Percentiles rank a stretch among this genome's conserved stretches.
Evolutionary conservation across 495 filamentous ascomycete species (phyloP).

Genomic region (Neurospora sp.): DNA sequence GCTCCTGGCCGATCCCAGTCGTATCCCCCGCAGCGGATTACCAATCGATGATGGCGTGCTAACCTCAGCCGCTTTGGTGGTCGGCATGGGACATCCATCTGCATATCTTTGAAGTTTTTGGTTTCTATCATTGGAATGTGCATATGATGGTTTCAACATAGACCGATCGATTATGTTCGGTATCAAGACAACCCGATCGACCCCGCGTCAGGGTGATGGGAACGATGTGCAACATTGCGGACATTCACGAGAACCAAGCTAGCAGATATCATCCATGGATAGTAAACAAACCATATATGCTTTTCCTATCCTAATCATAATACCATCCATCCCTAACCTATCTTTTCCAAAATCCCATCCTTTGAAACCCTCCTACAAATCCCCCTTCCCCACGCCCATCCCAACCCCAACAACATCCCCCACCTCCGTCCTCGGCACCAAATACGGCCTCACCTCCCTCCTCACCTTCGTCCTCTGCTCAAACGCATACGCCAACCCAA

Average conservation of each 20-base stretch:
- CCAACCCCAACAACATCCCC: constrained; percentile 18
- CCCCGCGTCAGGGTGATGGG: neutral
- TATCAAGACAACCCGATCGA: neutral
- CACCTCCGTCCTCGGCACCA: constrained; percentile 39
- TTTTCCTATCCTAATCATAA: neutral
- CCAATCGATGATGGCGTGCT: neutral
- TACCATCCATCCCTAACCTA: neutral
- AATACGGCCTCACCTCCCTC: constrained; percentile 33
- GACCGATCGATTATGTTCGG: neutral
- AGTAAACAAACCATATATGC: neutral
- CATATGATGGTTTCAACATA: neutral
- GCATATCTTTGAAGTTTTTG: neutral
- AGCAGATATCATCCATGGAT: neutral
- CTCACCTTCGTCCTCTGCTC: constrained; percentile 52
- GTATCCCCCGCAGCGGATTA: neutral
- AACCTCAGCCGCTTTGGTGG: neutral
- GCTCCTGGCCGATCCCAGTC: neutral
- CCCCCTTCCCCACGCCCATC: neutral
- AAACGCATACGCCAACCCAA: constrained; percentile 58
- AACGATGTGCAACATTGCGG: neutral
- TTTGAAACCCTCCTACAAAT: neutral
- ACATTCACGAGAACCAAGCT: neutral
- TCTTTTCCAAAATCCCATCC: neutral
- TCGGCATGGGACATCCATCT: neutral
- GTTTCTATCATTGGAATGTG: neutral